Evolutionary conservation across 163 green algal genomes (phyloP).

Genomic region (Scenedesmus sp.): DNA sequence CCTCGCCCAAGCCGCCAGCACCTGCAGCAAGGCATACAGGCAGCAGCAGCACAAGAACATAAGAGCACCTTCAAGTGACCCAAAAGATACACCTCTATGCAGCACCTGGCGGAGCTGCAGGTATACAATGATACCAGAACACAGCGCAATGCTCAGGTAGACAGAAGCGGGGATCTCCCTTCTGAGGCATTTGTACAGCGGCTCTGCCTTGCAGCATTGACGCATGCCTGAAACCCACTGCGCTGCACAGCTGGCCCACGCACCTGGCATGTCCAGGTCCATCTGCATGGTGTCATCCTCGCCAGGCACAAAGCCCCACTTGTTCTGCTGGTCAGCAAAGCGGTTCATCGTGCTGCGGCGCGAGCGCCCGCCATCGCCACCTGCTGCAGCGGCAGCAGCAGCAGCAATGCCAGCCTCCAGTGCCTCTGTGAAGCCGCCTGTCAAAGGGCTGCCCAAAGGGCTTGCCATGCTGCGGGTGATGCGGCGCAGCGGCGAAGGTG

Average conservation of each 20-base stretch:
- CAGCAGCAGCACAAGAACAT: not conserved
- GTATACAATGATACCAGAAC: not conserved
- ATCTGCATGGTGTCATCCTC: conserved; percentile 50
- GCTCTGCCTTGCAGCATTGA: not conserved
- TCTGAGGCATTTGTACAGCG: not conserved
- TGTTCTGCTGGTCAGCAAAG: conserved; percentile 45
- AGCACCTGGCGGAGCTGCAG: not conserved
- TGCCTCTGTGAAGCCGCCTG: not conserved
- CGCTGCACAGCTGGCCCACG: not conserved
- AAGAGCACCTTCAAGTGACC: not conserved
- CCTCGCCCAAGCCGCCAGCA: conserved; percentile 42
- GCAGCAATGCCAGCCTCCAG: not conserved
- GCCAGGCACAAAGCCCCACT: conserved; percentile 53
- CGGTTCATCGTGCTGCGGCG: not conserved
- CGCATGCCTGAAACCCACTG: not conserved
- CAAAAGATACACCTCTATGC: no score
- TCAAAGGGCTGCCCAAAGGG: not conserved
- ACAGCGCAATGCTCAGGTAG: not conserved
- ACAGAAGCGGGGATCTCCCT: not conserved
- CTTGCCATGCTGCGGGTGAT: conserved; percentile 49
- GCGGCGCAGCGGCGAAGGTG: conserved; percentile 40
- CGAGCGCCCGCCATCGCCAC: not conserved
- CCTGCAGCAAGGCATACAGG: conserved; percentile 5
- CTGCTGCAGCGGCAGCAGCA: not conserved
- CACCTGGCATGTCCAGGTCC: conserved; percentile 46